Evolutionary conservation across 2,329 filamentous ascomycete species (phyloP).

Genomic region (Trichoderma aggressivum): DNA sequence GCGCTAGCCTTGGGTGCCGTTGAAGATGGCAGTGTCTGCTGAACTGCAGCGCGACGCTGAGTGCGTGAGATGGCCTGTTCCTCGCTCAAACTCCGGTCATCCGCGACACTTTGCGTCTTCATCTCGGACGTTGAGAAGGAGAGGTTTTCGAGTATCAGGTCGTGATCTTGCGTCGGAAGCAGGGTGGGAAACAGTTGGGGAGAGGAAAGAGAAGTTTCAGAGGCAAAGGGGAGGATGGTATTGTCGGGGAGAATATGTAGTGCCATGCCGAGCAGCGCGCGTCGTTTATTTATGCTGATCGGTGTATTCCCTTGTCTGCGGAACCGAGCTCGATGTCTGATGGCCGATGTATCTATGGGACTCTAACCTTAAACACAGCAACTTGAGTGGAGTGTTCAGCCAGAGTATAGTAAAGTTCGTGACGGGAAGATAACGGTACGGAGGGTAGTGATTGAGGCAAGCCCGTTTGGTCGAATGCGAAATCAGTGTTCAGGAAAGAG

Average conservation of each 20-base stretch:
- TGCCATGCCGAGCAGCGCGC: constrained; percentile 4
- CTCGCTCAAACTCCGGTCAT: neutral
- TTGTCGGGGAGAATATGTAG: neutral
- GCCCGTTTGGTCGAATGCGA: neutral
- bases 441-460: neutral
- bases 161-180: neutral
- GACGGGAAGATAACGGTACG: neutral
- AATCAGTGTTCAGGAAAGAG: neutral
- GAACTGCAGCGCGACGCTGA: neutral
- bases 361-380: neutral
- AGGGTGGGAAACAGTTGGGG: neutral
- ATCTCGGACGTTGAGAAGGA: neutral
- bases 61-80: neutral
- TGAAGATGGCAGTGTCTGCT: neutral
- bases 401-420: neutral
- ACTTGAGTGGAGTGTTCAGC: neutral
- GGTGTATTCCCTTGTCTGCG: neutral
- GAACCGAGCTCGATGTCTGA: neutral
- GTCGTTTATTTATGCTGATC: neutral
- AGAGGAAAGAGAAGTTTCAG: neutral
- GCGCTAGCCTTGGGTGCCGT: neutral
- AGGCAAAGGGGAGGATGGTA: neutral
- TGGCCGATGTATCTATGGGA: neutral
- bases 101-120: neutral
- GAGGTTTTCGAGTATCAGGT: neutral